These are phyloP conservation scores for Saccharomycopsis malanga DNA, from an alignment of 805 yeast species.

Conservation along the genomic window DNA sequence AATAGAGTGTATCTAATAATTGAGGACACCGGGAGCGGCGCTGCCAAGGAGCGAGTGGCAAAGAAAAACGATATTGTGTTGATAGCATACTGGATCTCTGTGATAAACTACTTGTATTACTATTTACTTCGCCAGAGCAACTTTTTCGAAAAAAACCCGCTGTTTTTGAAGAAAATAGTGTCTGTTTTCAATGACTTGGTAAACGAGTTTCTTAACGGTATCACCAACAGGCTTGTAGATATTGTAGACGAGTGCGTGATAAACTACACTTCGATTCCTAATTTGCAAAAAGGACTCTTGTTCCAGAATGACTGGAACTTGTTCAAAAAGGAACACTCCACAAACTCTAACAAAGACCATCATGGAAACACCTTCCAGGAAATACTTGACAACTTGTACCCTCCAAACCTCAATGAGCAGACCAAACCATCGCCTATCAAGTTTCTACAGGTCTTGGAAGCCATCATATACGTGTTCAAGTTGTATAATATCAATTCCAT, in stretches of 20 bases:
- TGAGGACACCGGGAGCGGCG: constrained; percentile 5
- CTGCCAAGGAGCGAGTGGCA: not conserved
- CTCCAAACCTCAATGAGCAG: constrained; percentile 75
- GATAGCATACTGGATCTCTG: constrained; percentile 84
- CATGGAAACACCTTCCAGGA: constrained; percentile 49
- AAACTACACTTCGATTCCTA: constrained; percentile 77
- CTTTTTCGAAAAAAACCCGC: constrained; percentile 49
- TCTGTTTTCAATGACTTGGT: constrained; percentile 52
- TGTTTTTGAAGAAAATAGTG: constrained; percentile 51
- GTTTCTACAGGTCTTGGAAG: constrained; percentile 80
- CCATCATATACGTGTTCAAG: constrained; percentile 77
- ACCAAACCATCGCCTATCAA: constrained; percentile 86
- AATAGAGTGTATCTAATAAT: constrained; percentile 19
- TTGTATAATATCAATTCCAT: constrained; percentile 75
- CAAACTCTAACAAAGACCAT: constrained; percentile 35
- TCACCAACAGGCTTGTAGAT: constrained; percentile 51
- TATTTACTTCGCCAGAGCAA: constrained; percentile 55
- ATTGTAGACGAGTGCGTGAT: constrained; percentile 61
- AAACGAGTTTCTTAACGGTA: constrained; percentile 58
- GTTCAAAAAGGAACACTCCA: constrained; percentile 33
- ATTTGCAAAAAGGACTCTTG: constrained; percentile 52
- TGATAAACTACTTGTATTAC: constrained; percentile 67
- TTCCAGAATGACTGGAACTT: constrained; percentile 69
- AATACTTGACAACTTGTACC: constrained; percentile 67
- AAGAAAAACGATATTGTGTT: constrained; percentile 47